Base-by-base conservation (phyloP, 2,329 filamentous ascomycete genomes). In the Pseudogymnoascus sp. region DNA sequence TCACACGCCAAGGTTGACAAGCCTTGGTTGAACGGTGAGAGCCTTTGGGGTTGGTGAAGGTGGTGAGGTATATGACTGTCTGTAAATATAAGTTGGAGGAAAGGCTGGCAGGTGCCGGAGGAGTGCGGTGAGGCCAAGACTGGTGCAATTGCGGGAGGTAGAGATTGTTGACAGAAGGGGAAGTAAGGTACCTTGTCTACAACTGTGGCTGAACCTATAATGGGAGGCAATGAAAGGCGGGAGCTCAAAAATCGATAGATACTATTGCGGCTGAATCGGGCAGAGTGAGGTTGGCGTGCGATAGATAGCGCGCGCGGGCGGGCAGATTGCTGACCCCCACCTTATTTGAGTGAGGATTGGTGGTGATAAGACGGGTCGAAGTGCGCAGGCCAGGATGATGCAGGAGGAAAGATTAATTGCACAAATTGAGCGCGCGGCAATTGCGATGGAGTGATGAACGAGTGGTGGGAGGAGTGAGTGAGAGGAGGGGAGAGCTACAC, bases 211-310 rank as follows among this genome's bases (percentile, higher is more conserved):
- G 43, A 7, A n/a, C 43, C 21, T 49, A 49, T 49, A 8, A 28
- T 8, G 3, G 21, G 23, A 28, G 43, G 43, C 21, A 49, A 49
- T 49, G 23, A 49, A 49, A 46, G 21, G 12, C 42, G 42, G 42
- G 11, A 49, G 16, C 21, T 49, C 23, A 49, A 25, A 21, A 49
- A 49, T 49, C 43, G 43, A 49, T 49, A 49, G 23, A 28, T 49
- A 49, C 28, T 49, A 49, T 49, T 49, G 43, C 43, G 43, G 43
- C 43, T 49, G 43, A 49, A 49, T 49, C 43, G 43, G 23, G 23
- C 23, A n/a, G 43, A 7, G 6, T 28, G 43, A 49, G 43, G 43
- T n/a, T 3, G 43, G 21, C 14, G 23, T 28, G 43, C 43, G 43
- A 43, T 49, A 49, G 14, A n/a, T 49, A 49, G 28, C 28, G 21